Evolutionary conservation across 176 grass and related monocot genomes (phyloP), one percentile per base, ranked within the genome.

Genomic region (Cenchrus fungigraminus): DNA sequence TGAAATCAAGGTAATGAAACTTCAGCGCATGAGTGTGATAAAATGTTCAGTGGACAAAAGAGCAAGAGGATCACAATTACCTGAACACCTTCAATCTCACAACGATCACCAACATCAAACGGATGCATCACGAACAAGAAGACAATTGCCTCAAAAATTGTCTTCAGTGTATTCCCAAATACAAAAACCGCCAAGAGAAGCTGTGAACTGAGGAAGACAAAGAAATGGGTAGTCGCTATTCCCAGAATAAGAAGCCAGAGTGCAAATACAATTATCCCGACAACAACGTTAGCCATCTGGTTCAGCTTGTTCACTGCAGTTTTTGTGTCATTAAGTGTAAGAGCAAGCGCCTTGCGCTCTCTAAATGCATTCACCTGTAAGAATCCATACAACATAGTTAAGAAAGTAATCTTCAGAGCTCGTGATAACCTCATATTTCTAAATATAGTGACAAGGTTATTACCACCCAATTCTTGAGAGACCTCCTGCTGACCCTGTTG

Each of bases 381-480:
- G 6, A 80, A 82, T 31, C 16, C 79, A 79, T 6, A 88, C 13
- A 57, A 13, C 4, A 70, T 58, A 16, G 71, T 85, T 86, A 84
- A 76, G 10, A 10, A 58, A 32, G 11, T 37, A 8, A 65, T 57
- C 12, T 76, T 12, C 28, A 63, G 37, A 73, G 17, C 13, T 55
- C 8, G 53, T 55, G 49, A 22, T 65, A 71, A 57, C 10, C 50
- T 56, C 80, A 59, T 82, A 42, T 19, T 78, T 32, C 37, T 6
- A 57, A 51, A 43, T 68, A 11, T 5, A 20, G 58, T 67, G 67
- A 76, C 54, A 84, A 58, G 77, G 77, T 89, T 83, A 76, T 92
- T 98, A 98, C 96, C 96, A 98, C 96, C 96, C 96, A 98, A 42
- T 82, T 90, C 85, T 95, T 98, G 54, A 98, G 91, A 68, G 93